Conservation (phyloP, 768 basidiomycete species). For the Auriculariales sp. region DNA sequence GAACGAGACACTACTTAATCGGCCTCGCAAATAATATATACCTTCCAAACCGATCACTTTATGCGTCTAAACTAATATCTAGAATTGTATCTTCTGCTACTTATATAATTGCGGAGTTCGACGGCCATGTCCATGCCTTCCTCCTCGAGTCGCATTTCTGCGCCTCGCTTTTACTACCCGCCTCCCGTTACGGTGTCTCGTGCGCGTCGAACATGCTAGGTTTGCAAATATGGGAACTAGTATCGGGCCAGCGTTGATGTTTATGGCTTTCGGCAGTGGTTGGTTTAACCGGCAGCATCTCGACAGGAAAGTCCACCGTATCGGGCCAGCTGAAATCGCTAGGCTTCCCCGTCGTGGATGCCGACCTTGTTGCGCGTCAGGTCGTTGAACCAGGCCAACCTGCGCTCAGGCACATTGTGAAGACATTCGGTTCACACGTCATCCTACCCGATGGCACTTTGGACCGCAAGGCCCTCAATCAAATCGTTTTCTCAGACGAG, state of each 20-base stretch:
- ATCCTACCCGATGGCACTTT: slow-evolving; percentile 56
- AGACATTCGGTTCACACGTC: slow-evolving; percentile 56
- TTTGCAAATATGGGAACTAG: background rate
- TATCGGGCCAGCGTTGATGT: background rate
- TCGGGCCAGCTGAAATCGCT: slow-evolving; percentile 54
- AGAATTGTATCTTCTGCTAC: background rate
- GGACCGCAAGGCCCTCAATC: slow-evolving; percentile 71
- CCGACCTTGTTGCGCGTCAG: slow-evolving; percentile 75
- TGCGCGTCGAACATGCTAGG: background rate
- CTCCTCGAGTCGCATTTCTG: no score
- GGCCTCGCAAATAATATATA: no score
- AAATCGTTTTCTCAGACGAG: slow-evolving; percentile 71
- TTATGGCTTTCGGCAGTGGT: slow-evolving; percentile 40
- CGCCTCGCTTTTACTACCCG: background rate
- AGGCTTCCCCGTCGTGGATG: slow-evolving; percentile 76
- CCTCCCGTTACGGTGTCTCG: background rate
- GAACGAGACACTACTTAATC: background rate
- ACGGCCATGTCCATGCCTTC: no score
- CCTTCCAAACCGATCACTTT: background rate
- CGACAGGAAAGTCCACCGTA: slow-evolving; percentile 92
- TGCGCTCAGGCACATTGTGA: slow-evolving; percentile 50
- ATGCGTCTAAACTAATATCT: background rate
- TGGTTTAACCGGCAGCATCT: slow-evolving; percentile 92
- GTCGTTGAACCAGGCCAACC: slow-evolving; percentile 76
- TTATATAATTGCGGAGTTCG: no score